phyloP scores from a whole-genome alignment of 306 rosid genomes.

The barrel medic (Medicago truncatula) region MtrunA17r5.0-ANR NC_053043.1:2716001-2716500 shows the following conservation, averaged over 20 bases:
- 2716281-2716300: conserved; percentile 44
- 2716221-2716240: conserved; percentile 45
- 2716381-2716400: conserved; percentile 32
- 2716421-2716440: conserved; percentile 41
- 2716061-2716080: too few relatives aligned
- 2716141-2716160: conserved; percentile 46
- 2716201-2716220: conserved; percentile 50
- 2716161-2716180: conserved; percentile 44
- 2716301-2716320: conserved; percentile 37
- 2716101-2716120: conserved; percentile 44
- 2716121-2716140: conserved; percentile 49
- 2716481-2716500: conserved; percentile 42
- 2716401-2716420: conserved; percentile 47
- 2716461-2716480: conserved; percentile 29
- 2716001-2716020: too few relatives aligned
- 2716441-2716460: conserved; percentile 44
- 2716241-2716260: conserved; percentile 43
- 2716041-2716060: too few relatives aligned
- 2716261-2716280: conserved; percentile 37
- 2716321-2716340: neutral
- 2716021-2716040: too few relatives aligned
- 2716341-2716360: neutral
- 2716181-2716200: conserved; percentile 48
- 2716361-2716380: neutral
- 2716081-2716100: too few relatives aligned